These are phyloP conservation scores for Calocybe gambosa DNA, from an alignment of 1,284 basidiomycete species.

Conservation along the genomic window DNA sequence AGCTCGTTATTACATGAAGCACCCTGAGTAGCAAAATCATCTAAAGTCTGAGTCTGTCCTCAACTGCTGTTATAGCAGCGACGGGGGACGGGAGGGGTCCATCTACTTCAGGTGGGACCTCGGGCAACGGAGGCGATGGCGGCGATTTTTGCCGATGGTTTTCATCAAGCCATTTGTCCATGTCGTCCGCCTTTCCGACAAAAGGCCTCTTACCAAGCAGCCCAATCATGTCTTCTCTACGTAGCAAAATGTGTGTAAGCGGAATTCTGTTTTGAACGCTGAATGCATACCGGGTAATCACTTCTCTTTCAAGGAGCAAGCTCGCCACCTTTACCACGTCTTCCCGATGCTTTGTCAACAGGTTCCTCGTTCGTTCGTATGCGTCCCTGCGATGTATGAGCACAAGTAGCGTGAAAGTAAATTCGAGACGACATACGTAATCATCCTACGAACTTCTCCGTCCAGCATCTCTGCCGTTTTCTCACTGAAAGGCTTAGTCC, in stretches of 20 bases:
- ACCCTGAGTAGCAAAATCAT: slow-evolving; percentile 7
- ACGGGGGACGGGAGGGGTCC: slow-evolving; percentile 44
- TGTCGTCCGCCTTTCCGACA: slow-evolving; percentile 72
- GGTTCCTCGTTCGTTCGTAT: slow-evolving; percentile 78
- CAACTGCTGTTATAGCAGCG: slow-evolving; percentile 37
- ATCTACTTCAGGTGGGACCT: slow-evolving; percentile 26
- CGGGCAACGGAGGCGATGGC: slow-evolving; percentile 53
- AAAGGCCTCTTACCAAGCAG: slow-evolving; percentile 86
- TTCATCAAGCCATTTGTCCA: slow-evolving; percentile 90
- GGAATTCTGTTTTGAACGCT: background rate
- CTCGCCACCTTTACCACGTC: slow-evolving; percentile 95
- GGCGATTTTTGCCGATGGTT: slow-evolving; percentile 48
- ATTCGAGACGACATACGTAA: slow-evolving; percentile 48
- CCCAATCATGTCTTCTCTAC: slow-evolving; percentile 76
- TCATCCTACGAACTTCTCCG: slow-evolving; percentile 91
- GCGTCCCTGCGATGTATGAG: slow-evolving; percentile 46
- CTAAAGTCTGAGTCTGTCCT: slow-evolving; percentile 24
- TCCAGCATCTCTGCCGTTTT: slow-evolving; percentile 95
- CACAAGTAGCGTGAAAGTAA: background rate
- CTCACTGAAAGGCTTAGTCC: slow-evolving; percentile 98
- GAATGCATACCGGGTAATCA: slow-evolving; percentile 75
- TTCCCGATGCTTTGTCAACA: slow-evolving; percentile 77
- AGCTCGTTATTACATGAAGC: slow-evolving; percentile 21
- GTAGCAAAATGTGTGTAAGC: slow-evolving; percentile 1
- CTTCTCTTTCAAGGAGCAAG: slow-evolving; percentile 88